phyloP scores from a whole-genome alignment of 106 monocot genomes.

The Allium sativum region DNA sequence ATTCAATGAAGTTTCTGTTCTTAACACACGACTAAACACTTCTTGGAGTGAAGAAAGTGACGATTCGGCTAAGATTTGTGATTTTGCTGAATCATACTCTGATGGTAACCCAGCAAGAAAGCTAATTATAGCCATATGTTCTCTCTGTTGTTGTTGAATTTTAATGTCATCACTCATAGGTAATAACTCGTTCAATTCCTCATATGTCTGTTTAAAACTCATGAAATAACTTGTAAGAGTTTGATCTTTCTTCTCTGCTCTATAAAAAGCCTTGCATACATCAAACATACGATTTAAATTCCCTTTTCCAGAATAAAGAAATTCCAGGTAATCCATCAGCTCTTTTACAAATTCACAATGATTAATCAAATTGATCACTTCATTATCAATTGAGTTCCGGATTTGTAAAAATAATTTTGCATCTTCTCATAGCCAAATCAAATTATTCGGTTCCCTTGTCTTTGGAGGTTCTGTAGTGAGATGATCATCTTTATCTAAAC shows the following conservation, averaged over 20 bases:
- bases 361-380: slow-evolving; percentile 2
- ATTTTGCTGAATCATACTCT: slow-evolving; percentile 7
- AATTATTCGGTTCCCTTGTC: background rate
- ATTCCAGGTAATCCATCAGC: slow-evolving; percentile 2
- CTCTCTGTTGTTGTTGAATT: slow-evolving; percentile 1
- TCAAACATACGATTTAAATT: slow-evolving; percentile 1
- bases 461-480: background rate
- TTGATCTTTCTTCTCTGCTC: background rate
- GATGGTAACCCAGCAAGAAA: slow-evolving; percentile 1
- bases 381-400: slow-evolving; percentile 1
- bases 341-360: slow-evolving; percentile 9
- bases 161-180: too few species aligned
- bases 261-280: slow-evolving; percentile 4
- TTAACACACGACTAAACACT: background rate
- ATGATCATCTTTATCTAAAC: slow-evolving; percentile 3
- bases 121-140: slow-evolving; percentile 9
- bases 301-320: slow-evolving; percentile 6
- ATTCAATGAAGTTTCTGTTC: background rate
- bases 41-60: slow-evolving; percentile 6
- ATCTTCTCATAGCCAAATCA: background rate
- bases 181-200: slow-evolving; percentile 3
- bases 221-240: slow-evolving; percentile 5
- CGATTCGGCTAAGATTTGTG: slow-evolving; percentile 6
- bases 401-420: slow-evolving; percentile 8
- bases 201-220: slow-evolving; percentile 5